Conservation (phyloP, 345 rosid genomes). For the Citrus australasica region DNA sequence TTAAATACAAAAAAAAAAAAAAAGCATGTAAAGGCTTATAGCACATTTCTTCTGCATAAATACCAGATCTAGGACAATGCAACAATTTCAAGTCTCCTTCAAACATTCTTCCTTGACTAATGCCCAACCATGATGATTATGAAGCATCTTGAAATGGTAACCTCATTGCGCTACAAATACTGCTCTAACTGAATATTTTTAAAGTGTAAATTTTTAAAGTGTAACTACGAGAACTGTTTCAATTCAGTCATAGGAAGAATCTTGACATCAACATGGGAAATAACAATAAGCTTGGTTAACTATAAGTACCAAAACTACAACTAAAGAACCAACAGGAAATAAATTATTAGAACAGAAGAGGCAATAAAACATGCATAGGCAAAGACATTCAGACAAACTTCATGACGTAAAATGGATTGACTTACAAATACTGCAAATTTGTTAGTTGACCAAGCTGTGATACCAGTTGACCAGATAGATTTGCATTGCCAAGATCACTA, state of each 20-base stretch:
- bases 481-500: slow-evolving; percentile 67
- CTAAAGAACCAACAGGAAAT: background rate
- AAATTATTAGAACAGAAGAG: background rate
- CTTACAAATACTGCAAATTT: slow-evolving; percentile 83
- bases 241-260: background rate
- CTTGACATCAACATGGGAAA: background rate
- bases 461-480: slow-evolving; percentile 63
- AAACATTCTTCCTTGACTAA: background rate
- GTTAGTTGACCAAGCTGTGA: slow-evolving; percentile 58
- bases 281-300: background rate
- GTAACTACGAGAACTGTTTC: background rate
- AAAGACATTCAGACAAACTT: background rate
- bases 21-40: background rate
- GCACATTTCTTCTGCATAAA: background rate
- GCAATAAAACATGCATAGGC: background rate
- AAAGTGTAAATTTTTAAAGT: background rate
- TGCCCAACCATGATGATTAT: background rate
- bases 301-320: background rate
- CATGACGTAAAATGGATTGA: background rate
- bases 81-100: background rate
- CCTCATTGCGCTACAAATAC: background rate
- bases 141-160: background rate
- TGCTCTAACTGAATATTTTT: background rate
- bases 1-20: background rate
- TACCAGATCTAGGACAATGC: background rate